phyloP scores from a whole-genome alignment of 495 filamentous ascomycete genomes.

The Lasiosphaeris hirsuta region DNA sequence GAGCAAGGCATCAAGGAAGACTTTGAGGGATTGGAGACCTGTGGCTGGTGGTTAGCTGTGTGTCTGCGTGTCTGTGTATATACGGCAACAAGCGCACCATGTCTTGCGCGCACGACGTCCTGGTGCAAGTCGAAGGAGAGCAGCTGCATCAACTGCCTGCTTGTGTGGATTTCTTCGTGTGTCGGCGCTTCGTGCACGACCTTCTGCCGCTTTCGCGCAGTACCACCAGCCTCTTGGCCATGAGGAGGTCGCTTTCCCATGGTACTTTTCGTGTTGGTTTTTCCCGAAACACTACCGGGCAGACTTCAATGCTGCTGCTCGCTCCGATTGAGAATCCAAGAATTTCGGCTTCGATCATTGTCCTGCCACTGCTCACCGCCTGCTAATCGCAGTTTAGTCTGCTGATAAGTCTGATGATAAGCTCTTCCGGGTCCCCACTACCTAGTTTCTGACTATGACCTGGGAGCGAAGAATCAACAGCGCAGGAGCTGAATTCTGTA shows the following conservation, averaged over 20 bases:
- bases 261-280: slow-evolving; percentile 2
- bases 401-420: slow-evolving; percentile 11
- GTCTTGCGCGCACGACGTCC: slow-evolving; percentile 55
- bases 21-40: slow-evolving; percentile 76
- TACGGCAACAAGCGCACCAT: slow-evolving; percentile 49
- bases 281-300: background rate
- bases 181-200: slow-evolving; percentile 47
- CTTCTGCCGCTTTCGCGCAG: slow-evolving; percentile 30
- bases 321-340: background rate
- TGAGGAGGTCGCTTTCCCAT: slow-evolving; percentile 43
- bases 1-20: slow-evolving; percentile 64
- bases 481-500: too few species aligned
- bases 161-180: slow-evolving; percentile 54
- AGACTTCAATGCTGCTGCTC: background rate
- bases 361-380: slow-evolving; percentile 26
- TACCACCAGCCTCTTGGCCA: slow-evolving; percentile 28
- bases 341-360: slow-evolving; percentile 16
- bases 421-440: background rate
- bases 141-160: slow-evolving; percentile 57
- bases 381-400: slow-evolving; percentile 17
- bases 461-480: too few species aligned
- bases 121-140: slow-evolving; percentile 59
- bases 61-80: background rate
- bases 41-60: background rate
- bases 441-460: too few species aligned